Base-by-base conservation (phyloP, 2,329 filamentous ascomycete species). In the Nigrospora osmanthi region DNA sequence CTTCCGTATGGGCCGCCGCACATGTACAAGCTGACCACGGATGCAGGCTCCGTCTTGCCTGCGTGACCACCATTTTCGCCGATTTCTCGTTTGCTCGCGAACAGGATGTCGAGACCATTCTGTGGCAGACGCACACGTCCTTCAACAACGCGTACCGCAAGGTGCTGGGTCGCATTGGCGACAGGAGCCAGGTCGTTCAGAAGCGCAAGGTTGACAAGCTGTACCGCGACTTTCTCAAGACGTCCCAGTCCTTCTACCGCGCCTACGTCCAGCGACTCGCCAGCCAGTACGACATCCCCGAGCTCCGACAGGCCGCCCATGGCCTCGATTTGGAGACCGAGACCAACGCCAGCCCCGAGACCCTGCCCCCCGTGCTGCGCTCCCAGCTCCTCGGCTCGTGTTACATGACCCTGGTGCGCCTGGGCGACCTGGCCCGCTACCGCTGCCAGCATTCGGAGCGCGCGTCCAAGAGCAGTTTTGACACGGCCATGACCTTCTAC, bases 341-440 rank as follows among this genome's bases (percentile, higher is more conserved):
- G 58, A 72, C 55, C 64, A 71, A 49, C 62, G 65, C 44, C 61
- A 71, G 49, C 62, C 70, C 51, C 61, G 69, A 52, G 63, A 74
- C 37, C 55, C 71, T 38, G 28, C 48, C 58, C 23, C 49, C 52
- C 33, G 59, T 73, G 12, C 64, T 87, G 42, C 74, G 75, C 48
- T 62, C 68, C n/a, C 67, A 74, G 51, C 77, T 94, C 46, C 70
- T 88, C 35, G 69, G 74, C 45, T 89, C 88, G 4, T 95, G 87
- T 60, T 86, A 95, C 66, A 79, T 82, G 45, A 89, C 87, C 5
- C 73, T 97, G 45, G 83, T 96, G 48, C 88, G 85, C 52, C 78
- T 97, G 11, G 93, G 93, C 32, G 93, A 98, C 62, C 74, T 98
- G 40, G 87, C 87, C 41, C 82, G 93, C 50, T 98, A 96, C 65